phyloP scores from a whole-genome alignment of 176 grass and related monocot species.

The Poa pratensis region DNA sequence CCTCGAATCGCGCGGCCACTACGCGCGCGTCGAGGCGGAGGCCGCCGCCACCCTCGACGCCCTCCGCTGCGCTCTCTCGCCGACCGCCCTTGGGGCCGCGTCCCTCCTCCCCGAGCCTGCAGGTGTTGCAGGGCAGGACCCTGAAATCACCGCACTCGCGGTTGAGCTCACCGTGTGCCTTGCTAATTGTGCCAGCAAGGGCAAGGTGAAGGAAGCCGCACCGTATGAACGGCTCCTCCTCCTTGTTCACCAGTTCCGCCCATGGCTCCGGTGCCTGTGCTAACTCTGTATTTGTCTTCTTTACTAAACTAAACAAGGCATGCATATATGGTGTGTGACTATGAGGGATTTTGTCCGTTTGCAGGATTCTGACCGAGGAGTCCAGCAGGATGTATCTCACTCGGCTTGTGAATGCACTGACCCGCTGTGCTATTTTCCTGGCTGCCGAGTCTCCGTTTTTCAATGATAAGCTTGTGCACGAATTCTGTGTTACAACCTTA shows the following conservation, averaged over 20 bases:
- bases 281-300: not conserved
- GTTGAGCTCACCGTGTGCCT: conserved; percentile 65
- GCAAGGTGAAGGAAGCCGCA: conserved; percentile 54
- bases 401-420: conserved; percentile 58
- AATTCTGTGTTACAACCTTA: conserved; percentile 51
- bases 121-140: conserved; percentile 51
- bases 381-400: conserved; percentile 47
- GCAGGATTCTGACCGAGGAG: conserved; percentile 63
- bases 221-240: conserved; percentile 52
- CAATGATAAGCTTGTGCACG: conserved; percentile 40
- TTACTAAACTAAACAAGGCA: not conserved
- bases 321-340: not conserved
- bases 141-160: conserved; percentile 57
- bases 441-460: conserved; percentile 45
- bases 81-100: not conserved
- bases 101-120: conserved; percentile 41
- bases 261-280: conserved; percentile 70
- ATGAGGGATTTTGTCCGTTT: conserved; percentile 17
- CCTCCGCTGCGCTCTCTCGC: conserved; percentile 50
- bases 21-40: conserved; percentile 57
- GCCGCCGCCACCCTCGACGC: conserved; percentile 52
- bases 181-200: conserved; percentile 60
- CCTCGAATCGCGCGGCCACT: conserved; percentile 59
- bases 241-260: conserved; percentile 62
- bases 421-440: conserved; percentile 64